Percentiles rank a stretch among this genome's conserved stretches.
Evolutionary conservation across 2,329 filamentous ascomycete genomes (phyloP).

Genomic region (Trichoderma simmonsii): DNA sequence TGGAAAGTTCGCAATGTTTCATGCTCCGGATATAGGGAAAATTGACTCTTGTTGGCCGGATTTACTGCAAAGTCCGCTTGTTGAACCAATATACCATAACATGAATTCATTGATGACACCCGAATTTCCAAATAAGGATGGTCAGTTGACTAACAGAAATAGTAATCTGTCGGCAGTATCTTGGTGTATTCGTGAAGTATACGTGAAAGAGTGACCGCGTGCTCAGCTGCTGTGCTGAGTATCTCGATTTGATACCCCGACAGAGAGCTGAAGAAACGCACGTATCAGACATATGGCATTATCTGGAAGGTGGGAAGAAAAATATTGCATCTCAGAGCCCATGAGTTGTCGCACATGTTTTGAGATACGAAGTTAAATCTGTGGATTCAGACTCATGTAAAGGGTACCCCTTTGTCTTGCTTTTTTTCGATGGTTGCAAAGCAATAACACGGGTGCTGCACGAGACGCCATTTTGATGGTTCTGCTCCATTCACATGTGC

Average conservation of each 20-base stretch:
- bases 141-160: not conserved
- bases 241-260: not conserved
- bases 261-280: not conserved
- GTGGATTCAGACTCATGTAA: not conserved
- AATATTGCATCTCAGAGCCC: not conserved
- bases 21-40: not conserved
- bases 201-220: not conserved
- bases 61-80: not conserved
- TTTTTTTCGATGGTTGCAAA: no score
- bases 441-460: no score
- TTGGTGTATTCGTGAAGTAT: not conserved
- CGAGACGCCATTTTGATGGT: no score
- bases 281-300: not conserved
- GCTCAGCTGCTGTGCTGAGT: not conserved
- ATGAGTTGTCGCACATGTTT: not conserved
- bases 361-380: not conserved
- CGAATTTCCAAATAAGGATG: not conserved
- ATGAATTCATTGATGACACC: not conserved
- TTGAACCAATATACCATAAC: not conserved
- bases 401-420: not conserved
- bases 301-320: no score
- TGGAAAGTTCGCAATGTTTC: not conserved
- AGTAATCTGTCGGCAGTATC: not conserved
- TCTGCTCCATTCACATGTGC: no score
- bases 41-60: not conserved